Percentiles rank a stretch among this genome's conserved stretches.
Conservation (phyloP, 176 grass and related monocot genomes). For the Musa itinerans region DNA sequence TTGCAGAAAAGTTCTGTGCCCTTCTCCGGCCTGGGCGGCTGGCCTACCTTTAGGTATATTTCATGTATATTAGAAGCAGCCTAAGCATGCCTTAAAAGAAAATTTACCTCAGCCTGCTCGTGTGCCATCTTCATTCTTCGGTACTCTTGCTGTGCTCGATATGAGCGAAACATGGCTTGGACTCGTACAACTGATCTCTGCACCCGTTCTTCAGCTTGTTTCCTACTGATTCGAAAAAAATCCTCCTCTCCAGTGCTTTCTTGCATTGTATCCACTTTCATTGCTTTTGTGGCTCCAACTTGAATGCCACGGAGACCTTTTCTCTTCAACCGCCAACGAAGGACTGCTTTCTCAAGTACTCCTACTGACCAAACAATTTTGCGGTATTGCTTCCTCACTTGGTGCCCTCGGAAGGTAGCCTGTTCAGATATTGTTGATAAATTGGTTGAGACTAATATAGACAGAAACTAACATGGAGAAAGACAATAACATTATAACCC, state of each 20-base stretch:
- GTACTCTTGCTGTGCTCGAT: constrained; percentile 93
- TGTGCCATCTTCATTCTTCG: constrained; percentile 71
- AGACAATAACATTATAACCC: neutral
- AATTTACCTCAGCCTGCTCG: constrained; percentile 61
- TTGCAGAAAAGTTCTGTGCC: too few species aligned
- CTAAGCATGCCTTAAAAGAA: neutral
- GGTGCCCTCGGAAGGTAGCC: constrained; percentile 83
- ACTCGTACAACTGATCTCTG: constrained; percentile 76
- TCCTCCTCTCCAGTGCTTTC: constrained; percentile 74
- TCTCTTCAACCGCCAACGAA: constrained; percentile 92
- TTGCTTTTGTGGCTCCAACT: constrained; percentile 46
- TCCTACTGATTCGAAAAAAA: constrained; percentile 57
- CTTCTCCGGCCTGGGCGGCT: too few species aligned
- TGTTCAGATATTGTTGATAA: constrained; percentile 25
- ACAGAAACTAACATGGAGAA: neutral
- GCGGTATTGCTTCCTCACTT: constrained; percentile 66
- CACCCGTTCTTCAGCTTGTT: constrained; percentile 82
- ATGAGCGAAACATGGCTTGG: constrained; percentile 78
- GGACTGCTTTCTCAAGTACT: constrained; percentile 81
- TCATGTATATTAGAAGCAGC: neutral
- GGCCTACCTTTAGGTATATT: neutral
- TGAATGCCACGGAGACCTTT: constrained; percentile 76
- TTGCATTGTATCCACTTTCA: constrained; percentile 44
- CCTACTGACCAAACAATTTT: constrained; percentile 97
- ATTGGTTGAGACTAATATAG: constrained; percentile 21